Evolutionary conservation across 2,329 filamentous ascomycete species (phyloP), one percentile per base, ranked within the genome.

Genomic region (Colletotrichum camelliae): DNA sequence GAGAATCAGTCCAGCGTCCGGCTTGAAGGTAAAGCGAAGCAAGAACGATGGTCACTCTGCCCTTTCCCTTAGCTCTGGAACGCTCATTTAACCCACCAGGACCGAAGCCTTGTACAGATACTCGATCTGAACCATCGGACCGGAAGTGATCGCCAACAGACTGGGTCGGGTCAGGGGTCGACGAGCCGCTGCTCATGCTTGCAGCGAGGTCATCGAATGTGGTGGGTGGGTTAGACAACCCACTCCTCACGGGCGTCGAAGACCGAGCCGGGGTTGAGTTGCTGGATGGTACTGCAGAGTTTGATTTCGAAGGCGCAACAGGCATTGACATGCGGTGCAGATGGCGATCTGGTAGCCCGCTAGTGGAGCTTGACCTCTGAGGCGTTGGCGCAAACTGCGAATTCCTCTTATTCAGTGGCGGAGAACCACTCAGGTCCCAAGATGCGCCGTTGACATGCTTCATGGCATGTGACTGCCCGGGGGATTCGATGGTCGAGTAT

Each of bases 1-100:
- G 84, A 9, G 96, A 96, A 85, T 98, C 96, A 64, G 89, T 91
- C 96, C 97, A 98, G 77, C 96, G 92, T 31, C 97, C 97, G 69
- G 95, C 94, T 84, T 96, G 94, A 79, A 99, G 91, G 83, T 96
- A 97, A 78, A 98, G 88, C 18, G 94, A 95, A 2, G 95, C 96
- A 79, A 98, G 89, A 10, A 98, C 91, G 72, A 98, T 93, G 27
- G 92, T 92, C 16, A 95, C 90, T 70, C 96, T 92, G 33, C 94
- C 94, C 83, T 94, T 96, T 35, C 95, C 95, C 82, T 95, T 95
- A 79, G 93, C 93, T 77, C 95, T 93, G 82, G 93, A 94, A 77
- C 94, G 89, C 81, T 98, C 95, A 78, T 93, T 94, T 75, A 94
- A 87, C 72, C 94, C 93, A 65, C 92, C 91, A 1, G 92, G 87